Base-by-base conservation (phyloP, 805 yeast genomes). In the Limtongia smithiae region DNA sequence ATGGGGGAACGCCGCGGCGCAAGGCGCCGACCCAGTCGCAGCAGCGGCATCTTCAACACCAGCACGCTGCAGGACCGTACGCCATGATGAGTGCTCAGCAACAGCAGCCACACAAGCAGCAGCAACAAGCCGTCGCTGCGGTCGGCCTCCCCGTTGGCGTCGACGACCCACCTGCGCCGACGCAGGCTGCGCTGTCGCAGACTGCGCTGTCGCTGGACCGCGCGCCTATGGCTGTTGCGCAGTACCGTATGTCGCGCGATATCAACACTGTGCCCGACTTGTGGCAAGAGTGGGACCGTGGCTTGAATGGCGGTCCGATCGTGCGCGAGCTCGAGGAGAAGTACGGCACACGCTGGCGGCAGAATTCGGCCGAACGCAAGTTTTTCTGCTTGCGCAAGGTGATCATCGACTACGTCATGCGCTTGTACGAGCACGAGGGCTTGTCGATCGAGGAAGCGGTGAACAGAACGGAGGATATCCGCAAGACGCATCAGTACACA, bases 351-450 rank as follows among this genome's bases (percentile, higher is more conserved):
- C 32, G 57, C 15, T 53, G 57, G 57, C 38, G 57, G 11, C 36
- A 44, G 15, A 37, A 34, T 37, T 41, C 48, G 15, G 54, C 57
- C 4, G 57, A 53, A 25, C 51, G 57, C 22, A 53, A 53, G 32
- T 53, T 53, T 25, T 53, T 53, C 45, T 51, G 57, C 31, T 41
- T 53, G 12, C 41, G 57, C 17, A 53, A 53, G 31, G 52, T 53
- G 8, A 45, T 53, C 20, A 39, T 53, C 21, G 57, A 53, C 21
- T 42, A 50, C 22, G 37, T 53, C 25, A 28, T 35, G 35, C 39
- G 39, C 9, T 25, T 51, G 14, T 44, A 32, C 35, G 36, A 30
- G 22, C 38, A 35, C 27, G 52, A 51, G 24, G 52, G 55, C 15
- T 25, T 45, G 4, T 22, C 46, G 4, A 17, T 39, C 3, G 55